Conservation (phyloP, 179 eudicot species). For the Sideroxylon spinosum region DNA sequence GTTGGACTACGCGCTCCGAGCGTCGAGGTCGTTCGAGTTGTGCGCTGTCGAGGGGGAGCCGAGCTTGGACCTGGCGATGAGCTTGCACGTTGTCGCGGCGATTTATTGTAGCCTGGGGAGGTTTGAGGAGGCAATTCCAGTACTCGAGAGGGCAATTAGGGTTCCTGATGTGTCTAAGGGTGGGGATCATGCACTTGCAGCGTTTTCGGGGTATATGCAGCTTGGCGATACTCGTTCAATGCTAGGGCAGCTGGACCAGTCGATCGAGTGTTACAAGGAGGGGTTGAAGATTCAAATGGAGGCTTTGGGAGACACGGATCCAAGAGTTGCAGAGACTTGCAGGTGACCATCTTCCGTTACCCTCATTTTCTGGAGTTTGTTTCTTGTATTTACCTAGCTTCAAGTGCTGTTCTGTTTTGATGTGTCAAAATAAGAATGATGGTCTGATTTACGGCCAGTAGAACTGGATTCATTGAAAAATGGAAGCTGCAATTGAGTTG, state of each 20-base stretch:
- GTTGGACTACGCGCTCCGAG: constrained; percentile 72
- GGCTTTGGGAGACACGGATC: constrained; percentile 83
- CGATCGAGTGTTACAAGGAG: constrained; percentile 62
- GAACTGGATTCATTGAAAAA: not conserved
- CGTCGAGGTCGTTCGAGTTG: constrained; percentile 76
- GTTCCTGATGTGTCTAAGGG: constrained; percentile 68
- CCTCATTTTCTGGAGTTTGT: not conserved
- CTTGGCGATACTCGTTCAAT: constrained; percentile 90
- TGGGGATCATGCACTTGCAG: constrained; percentile 82
- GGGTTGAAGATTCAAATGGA: constrained; percentile 79
- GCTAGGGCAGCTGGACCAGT: constrained; percentile 81
- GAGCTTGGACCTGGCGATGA: constrained; percentile 82
- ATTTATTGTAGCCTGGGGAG: constrained; percentile 85
- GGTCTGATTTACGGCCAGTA: not conserved
- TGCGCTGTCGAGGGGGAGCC: constrained; percentile 73
- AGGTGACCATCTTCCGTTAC: constrained; percentile 34
- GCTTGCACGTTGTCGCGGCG: constrained; percentile 85
- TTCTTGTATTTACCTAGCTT: not conserved
- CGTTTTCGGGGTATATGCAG: constrained; percentile 94
- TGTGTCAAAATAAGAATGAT: not conserved
- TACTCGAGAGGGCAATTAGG: constrained; percentile 63
- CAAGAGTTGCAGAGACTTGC: constrained; percentile 95
- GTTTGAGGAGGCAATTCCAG: constrained; percentile 87
- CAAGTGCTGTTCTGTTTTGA: not conserved
- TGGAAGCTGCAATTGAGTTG: too few relatives aligned